Evolutionary conservation across 805 yeast species (phyloP).

Genomic region (Candida verbasci): DNA sequence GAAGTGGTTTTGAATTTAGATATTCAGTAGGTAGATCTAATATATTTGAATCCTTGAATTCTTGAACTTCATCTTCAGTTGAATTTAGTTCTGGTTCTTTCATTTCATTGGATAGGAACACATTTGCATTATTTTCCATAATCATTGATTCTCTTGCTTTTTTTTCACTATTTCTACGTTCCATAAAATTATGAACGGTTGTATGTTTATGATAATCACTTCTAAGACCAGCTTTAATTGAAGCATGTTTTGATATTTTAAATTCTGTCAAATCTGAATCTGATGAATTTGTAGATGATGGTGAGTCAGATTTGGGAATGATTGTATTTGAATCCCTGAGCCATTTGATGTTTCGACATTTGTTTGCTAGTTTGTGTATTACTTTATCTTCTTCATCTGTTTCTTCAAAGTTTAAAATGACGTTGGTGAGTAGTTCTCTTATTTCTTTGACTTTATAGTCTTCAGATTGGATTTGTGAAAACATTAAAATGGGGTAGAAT

Average conservation of each 20-base stretch:
- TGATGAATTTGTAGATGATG: slow-evolving; percentile 2
- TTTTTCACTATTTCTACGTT: slow-evolving; percentile 4
- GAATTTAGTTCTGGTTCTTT: neutral
- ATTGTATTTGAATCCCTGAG: slow-evolving; percentile 13
- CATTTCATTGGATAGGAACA: slow-evolving; percentile 15
- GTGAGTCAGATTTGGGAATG: neutral
- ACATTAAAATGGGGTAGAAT: slow-evolving; percentile 62
- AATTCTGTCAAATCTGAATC: neutral
- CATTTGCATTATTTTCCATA: slow-evolving; percentile 24
- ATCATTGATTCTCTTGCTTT: slow-evolving; percentile 8
- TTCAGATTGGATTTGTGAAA: slow-evolving; percentile 53
- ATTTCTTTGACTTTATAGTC: slow-evolving; percentile 60
- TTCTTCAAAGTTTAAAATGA: slow-evolving; percentile 29
- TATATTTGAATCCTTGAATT: slow-evolving; percentile 13
- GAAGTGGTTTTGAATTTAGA: slow-evolving; percentile 17
- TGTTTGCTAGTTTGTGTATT: slow-evolving; percentile 24
- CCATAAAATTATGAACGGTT: slow-evolving; percentile 20
- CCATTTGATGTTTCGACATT: slow-evolving; percentile 33
- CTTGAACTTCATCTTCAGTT: neutral
- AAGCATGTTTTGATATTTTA: slow-evolving; percentile 20
- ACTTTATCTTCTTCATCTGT: slow-evolving; percentile 18
- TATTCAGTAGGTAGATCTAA: slow-evolving; percentile 33
- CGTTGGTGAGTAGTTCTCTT: slow-evolving; percentile 43
- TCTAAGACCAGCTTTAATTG: slow-evolving; percentile 30
- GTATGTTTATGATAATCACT: slow-evolving; percentile 34